Percentiles rank a stretch among this genome's conserved stretches.
Evolutionary conservation across 2,329 filamentous ascomycete species (phyloP).

Genomic region (Parasarocladium wereldwijsianum): DNA sequence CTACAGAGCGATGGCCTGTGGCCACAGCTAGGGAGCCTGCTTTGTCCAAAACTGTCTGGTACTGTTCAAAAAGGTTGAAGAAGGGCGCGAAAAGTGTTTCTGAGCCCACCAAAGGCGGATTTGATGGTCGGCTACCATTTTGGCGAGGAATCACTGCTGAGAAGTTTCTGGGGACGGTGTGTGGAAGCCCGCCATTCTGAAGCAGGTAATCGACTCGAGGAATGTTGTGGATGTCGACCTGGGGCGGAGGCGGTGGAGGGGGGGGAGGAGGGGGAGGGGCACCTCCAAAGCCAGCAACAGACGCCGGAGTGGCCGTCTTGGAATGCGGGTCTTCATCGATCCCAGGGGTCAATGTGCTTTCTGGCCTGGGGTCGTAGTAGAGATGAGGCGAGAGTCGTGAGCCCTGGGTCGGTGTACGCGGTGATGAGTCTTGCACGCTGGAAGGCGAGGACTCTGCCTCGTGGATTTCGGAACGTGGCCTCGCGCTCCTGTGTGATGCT

Average conservation of each 20-base stretch:
- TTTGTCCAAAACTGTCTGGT: slow-evolving; percentile 63
- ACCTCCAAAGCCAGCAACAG: slow-evolving; percentile 16
- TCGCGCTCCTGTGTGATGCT: slow-evolving; percentile 19
- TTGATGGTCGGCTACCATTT: slow-evolving; percentile 42
- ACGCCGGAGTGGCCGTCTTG: slow-evolving; percentile 24
- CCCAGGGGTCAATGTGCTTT: slow-evolving; percentile 18
- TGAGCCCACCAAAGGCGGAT: slow-evolving; percentile 50
- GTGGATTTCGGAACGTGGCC: slow-evolving; percentile 21
- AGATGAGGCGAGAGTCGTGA: slow-evolving; percentile 32
- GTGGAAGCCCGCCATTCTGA: slow-evolving; percentile 68
- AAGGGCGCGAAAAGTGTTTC: slow-evolving; percentile 71
- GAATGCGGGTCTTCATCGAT: slow-evolving; percentile 20
- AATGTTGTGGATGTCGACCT: slow-evolving; percentile 52
- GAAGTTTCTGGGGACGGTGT: slow-evolving; percentile 59
- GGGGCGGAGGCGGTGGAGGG: slow-evolving; percentile 61
- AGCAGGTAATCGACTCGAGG: slow-evolving; percentile 86
- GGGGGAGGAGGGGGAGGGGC: slow-evolving; percentile 30
- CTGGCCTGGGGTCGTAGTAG: slow-evolving; percentile 24
- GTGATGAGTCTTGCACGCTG: slow-evolving; percentile 39
- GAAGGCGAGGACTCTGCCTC: slow-evolving; percentile 31
- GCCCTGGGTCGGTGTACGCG: slow-evolving; percentile 43
- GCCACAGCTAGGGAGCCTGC: slow-evolving; percentile 88
- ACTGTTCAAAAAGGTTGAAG: slow-evolving; percentile 72
- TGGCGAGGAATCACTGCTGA: slow-evolving; percentile 47
- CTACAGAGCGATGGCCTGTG: slow-evolving; percentile 90